phyloP scores from a whole-genome alignment of 2,329 filamentous ascomycete genomes.

The Fusarium verrucosum region DNA sequence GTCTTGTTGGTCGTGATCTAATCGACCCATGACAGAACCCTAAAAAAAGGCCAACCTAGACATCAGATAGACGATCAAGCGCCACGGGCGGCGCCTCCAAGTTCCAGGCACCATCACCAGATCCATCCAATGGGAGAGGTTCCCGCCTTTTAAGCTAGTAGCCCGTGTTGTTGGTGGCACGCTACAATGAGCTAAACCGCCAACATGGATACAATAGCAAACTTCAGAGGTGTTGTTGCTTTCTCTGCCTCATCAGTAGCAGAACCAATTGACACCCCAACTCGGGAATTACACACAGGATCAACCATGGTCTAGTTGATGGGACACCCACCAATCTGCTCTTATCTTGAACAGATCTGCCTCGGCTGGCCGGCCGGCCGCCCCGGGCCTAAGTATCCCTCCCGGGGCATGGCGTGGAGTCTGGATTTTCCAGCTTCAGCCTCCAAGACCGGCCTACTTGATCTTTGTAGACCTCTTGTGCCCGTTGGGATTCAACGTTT shows the following conservation, averaged over 20 bases:
- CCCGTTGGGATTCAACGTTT: constrained; percentile 6
- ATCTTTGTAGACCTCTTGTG: neutral
- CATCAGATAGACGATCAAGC: constrained; percentile 33
- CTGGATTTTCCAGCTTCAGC: constrained; percentile 14
- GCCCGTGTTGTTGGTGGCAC: constrained; percentile 32
- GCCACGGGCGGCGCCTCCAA: constrained; percentile 35
- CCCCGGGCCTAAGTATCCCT: constrained; percentile 13
- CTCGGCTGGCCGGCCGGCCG: constrained; percentile 19
- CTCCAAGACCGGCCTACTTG: neutral
- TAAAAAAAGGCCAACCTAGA: constrained; percentile 14
- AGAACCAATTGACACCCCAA: constrained; percentile 1
- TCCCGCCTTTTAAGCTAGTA: constrained; percentile 36
- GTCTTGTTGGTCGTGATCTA: constrained; percentile 4
- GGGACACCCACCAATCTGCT: constrained; percentile 8
- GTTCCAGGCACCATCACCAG: constrained; percentile 41
- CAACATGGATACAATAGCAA: constrained; percentile 20
- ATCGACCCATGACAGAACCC: neutral
- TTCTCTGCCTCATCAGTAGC: neutral
- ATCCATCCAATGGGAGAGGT: constrained; percentile 34
- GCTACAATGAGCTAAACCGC: constrained; percentile 23
- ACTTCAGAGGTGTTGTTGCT: constrained; percentile 17
- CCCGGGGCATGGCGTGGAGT: constrained; percentile 27
- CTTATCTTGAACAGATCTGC: constrained; percentile 24
- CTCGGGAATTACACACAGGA: neutral
- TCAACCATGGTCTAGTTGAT: constrained; percentile 6